phyloP scores from a whole-genome alignment of 2,329 filamentous ascomycete genomes.

The Aspergillus hiratsukae region DNA sequence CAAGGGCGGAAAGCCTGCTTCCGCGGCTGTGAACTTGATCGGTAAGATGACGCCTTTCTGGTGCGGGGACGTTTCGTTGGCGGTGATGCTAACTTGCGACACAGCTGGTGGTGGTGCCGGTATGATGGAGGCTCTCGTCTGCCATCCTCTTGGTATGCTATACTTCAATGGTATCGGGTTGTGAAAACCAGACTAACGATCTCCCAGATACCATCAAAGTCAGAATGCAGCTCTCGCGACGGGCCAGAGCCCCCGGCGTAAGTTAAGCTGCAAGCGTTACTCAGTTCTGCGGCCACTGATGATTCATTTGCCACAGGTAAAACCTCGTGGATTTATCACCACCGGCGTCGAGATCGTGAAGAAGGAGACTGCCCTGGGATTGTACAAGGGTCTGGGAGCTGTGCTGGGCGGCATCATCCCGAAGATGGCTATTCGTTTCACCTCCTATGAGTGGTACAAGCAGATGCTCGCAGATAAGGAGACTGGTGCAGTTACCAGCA shows the following conservation, averaged over 20 bases:
- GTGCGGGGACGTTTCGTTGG: background rate
- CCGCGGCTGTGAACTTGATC: constrained; percentile 84
- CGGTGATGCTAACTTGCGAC: constrained; percentile 15
- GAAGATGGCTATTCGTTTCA: constrained; percentile 99
- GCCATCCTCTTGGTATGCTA: constrained; percentile 78
- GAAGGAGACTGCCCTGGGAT: constrained; percentile 82
- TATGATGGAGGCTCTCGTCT: constrained; percentile 98
- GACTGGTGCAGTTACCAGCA: constrained; percentile 64
- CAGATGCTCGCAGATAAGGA: constrained; percentile 66
- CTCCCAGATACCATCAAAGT: constrained; percentile 89
- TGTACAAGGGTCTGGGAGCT: constrained; percentile 98
- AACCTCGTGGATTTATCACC: constrained; percentile 78
- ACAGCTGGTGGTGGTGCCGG: constrained; percentile 91
- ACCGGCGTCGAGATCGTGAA: constrained; percentile 84
- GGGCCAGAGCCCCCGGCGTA: constrained; percentile 75
- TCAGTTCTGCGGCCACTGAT: constrained; percentile 8
- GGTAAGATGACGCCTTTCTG: constrained; percentile 52
- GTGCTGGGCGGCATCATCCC: constrained; percentile 94
- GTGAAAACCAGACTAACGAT: constrained; percentile 18
- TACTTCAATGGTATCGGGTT: constrained; percentile 1
- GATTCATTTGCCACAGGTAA: constrained; percentile 42
- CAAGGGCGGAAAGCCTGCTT: constrained; percentile 70
- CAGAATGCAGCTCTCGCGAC: constrained; percentile 93
- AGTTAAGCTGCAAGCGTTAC: constrained; percentile 23
- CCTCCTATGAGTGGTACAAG: constrained; percentile 95